Evolutionary conservation across 805 yeast genomes (phyloP), one percentile per base, ranked within the genome.

Genomic region (Cyberlindnera amylophila): DNA sequence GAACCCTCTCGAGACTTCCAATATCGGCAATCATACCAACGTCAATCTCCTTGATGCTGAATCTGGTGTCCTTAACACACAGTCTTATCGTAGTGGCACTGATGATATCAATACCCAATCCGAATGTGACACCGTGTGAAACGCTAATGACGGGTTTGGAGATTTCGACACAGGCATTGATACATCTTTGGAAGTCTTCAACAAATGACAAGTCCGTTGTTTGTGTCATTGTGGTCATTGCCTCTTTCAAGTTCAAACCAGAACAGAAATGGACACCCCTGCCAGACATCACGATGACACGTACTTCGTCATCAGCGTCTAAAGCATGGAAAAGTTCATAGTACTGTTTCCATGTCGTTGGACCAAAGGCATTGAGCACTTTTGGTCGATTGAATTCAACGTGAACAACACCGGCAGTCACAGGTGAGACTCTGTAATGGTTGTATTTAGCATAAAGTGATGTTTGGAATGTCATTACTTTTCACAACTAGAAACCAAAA

Each of bases 11-110:
- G 44, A 85, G 66, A 1, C 86, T 72, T 4, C 95, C 95, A 54
- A 85, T 82, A 58, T 86, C 93, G 2, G 93, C 89, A 30, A 86
- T 74, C 57, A 86, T 70, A 3, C 91, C 93, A 41, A 85, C 69
- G 47, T 79, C 76, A 46, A 84, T 78, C 62, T 85, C 95, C 43
- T 82, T 75, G 43, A 86, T 74, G 32, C 83, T 71, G 49, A 82
- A 69, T 31, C 56, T 62, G 12, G 75, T 71, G 49, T 75, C 82
- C 24, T 64, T 63, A 3, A 79, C 64, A 10, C 79, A 77, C 11
- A 80, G 59, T 39, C 90, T 71, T 18, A 85, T 74, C 13, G 79
- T 70, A 23, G 74, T 70, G 0, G 84, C 75, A 12, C 81, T 63
- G 7, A 82, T 63, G 34, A 85, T 73, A 59, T 85, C 93, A 15